Evolutionary conservation across 495 filamentous ascomycete genomes (phyloP).

Genomic region (Bacidia gigantensis): DNA sequence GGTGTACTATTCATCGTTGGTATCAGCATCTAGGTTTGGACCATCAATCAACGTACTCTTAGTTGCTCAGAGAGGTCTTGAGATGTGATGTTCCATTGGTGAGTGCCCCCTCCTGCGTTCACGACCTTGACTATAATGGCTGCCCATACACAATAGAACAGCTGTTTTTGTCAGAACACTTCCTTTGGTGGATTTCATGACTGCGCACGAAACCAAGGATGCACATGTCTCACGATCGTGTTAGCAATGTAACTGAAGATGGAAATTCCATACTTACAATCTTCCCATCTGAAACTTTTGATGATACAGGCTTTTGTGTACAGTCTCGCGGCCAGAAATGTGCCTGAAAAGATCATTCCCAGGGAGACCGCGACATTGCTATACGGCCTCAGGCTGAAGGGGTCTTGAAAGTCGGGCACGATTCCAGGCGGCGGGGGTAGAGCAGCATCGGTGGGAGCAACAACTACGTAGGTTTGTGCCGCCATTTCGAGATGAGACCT

Average conservation of each 20-base stretch:
- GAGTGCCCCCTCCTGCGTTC: not conserved
- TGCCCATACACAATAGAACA: not conserved
- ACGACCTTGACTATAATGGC: not conserved
- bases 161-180: not conserved
- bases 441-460: conserved; percentile 1
- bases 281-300: conserved; percentile 6
- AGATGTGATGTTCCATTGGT: conserved; percentile 8
- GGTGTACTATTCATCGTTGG: not conserved
- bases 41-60: not conserved
- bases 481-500: too few species aligned
- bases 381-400: conserved; percentile 4
- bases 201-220: not conserved
- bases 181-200: not conserved
- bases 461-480: conserved; percentile 1
- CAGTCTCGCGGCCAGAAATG: not conserved
- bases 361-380: not conserved
- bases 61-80: conserved; percentile 1
- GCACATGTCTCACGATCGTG: not conserved
- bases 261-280: not conserved
- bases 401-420: conserved; percentile 7
- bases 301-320: conserved; percentile 2
- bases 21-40: not conserved
- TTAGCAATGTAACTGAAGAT: not conserved
- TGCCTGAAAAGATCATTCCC: not conserved
- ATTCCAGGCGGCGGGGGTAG: conserved; percentile 2